Conservation (phyloP, 305 asterid genomes). For the Rubia peregrina region DNA sequence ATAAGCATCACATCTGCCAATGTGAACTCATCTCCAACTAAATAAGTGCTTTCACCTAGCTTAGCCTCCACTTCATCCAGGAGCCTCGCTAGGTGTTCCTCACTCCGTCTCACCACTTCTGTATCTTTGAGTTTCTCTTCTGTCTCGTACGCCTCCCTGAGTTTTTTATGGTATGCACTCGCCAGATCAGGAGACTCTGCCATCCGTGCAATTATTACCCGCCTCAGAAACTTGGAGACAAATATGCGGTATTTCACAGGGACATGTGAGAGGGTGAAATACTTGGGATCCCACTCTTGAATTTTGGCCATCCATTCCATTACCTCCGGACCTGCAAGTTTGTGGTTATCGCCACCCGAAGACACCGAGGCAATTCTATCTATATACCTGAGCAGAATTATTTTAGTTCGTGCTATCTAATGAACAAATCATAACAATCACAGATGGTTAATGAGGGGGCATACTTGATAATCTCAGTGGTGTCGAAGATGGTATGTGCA, state of each 20-base stretch:
- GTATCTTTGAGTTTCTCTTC: conserved; percentile 57
- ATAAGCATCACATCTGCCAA: conserved; percentile 69
- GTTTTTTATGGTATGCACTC: conserved; percentile 59
- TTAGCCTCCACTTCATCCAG: conserved; percentile 75
- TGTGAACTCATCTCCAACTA: conserved; percentile 66
- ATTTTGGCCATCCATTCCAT: conserved; percentile 75
- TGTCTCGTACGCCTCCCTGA: conserved; percentile 78
- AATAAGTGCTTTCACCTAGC: conserved; percentile 40
- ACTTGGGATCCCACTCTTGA: conserved; percentile 78
- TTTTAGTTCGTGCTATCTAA: neutral
- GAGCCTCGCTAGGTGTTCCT: conserved; percentile 54
- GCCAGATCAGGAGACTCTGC: conserved; percentile 83
- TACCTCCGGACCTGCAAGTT: conserved; percentile 40
- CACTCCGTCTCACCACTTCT: conserved; percentile 38
- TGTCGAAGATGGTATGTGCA: conserved; percentile 60
- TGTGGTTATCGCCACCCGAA: conserved; percentile 41
- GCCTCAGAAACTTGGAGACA: conserved; percentile 64
- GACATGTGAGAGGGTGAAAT: conserved; percentile 72
- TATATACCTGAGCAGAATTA: conserved; percentile 45
- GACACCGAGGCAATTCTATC: conserved; percentile 86
- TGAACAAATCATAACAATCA: conserved; percentile 4
- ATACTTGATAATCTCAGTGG: conserved; percentile 79
- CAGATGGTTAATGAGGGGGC: no score
- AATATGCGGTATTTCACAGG: conserved; percentile 47
- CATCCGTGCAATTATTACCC: conserved; percentile 75